Evolutionary conservation across 352 stramenopile species (phyloP), one percentile per base, ranked within the genome.

Genomic region (Globisporangium orthogonon): DNA sequence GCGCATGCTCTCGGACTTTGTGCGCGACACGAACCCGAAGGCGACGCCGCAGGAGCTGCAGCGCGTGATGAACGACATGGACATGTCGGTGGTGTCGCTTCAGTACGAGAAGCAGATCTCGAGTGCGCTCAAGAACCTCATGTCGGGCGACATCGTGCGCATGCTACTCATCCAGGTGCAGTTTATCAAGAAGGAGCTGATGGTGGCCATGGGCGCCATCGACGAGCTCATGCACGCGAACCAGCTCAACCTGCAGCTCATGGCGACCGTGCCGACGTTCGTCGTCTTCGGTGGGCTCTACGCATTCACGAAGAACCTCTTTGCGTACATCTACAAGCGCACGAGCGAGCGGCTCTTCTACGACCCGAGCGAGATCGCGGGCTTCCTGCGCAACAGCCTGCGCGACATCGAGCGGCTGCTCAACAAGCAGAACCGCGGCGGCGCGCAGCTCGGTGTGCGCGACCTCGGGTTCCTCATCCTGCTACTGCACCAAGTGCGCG

Each of bases 161-260:
- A 94, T 94, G 83, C 71, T 94, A 54, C 69, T 94, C 33, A 94
- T 94, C 54, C 83, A 94, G 44, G 79, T 94, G 39, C 83, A 94
- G 64, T 94, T 94, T 55, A 94, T 94, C 73, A 94, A 94, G 65
- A 94, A 94, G 54, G 83, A 94, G 62, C 67, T 94, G 29, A 91
- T 94, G 81, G 81, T 91, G 23, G 83, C 83, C 17, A 94, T 94
- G 83, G 81, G 83, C 28, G 83, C 83, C 17, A 91, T 94, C 61
- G 83, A 94, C 50, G 81, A 91, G 60, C 70, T 94, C 57, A 94
- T 94, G 83, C 78, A 91, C 63, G 81, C 83, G 29, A 94, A 94
- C 58, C 83, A 94, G 61, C 76, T 94, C 43, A 94, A 91, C 60
- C 59, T 94, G 66, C 83, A 94, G 67, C 81, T 94, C 54, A 67